Conservation (phyloP, 495 filamentous ascomycete species). For the Neurospora discreta region DNA sequence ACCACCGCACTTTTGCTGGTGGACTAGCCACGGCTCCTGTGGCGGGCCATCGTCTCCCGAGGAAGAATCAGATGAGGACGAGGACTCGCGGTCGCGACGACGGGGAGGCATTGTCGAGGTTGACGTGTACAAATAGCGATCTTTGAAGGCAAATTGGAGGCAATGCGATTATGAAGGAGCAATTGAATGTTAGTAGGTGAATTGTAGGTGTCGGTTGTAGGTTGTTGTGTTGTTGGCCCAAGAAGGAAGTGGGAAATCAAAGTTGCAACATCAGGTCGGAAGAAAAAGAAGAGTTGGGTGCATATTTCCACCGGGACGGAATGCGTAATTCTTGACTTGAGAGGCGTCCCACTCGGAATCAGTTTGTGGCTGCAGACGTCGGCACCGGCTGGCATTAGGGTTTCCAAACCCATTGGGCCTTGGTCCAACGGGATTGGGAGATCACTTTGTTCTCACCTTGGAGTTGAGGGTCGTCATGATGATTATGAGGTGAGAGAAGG, state of each 20-base stretch:
- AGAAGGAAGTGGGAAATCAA: neutral
- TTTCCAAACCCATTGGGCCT: neutral
- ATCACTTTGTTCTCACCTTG: neutral
- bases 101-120: neutral
- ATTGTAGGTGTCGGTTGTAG: neutral
- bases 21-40: neutral
- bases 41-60: neutral
- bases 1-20: neutral
- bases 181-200: neutral
- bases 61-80: neutral
- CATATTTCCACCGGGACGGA: neutral
- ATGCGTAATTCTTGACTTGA: neutral
- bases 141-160: neutral
- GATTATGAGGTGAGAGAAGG: neutral
- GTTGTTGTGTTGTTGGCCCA: neutral
- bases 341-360: neutral
- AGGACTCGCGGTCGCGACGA: neutral
- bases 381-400: neutral
- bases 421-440: neutral
- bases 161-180: neutral
- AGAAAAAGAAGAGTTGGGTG: neutral
- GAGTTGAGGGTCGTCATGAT: neutral
- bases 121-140: neutral
- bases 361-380: neutral
- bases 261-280: neutral